Conservation (phyloP, 2,329 filamentous ascomycete genomes). For the Graphilbum sp. region DNA sequence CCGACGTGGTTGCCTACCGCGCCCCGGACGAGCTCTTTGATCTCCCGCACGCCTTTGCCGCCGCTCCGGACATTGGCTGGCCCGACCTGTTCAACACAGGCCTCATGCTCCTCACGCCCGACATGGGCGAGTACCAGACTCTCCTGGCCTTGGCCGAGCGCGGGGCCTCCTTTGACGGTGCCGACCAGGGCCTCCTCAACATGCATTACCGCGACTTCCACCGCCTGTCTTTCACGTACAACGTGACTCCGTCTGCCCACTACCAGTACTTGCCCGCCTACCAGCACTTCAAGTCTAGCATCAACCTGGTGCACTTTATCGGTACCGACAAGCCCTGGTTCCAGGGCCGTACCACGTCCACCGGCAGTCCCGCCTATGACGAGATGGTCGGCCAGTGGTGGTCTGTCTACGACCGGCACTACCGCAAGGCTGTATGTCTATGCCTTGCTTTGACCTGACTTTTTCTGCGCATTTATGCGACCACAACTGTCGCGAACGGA, state of each 20-base stretch:
- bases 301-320: slow-evolving; percentile 90
- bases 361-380: slow-evolving; percentile 50
- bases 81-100: slow-evolving; percentile 98
- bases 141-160: slow-evolving; percentile 68
- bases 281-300: slow-evolving; percentile 76
- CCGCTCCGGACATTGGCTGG: slow-evolving; percentile 93
- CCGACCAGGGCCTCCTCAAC: slow-evolving; percentile 89
- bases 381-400: slow-evolving; percentile 84
- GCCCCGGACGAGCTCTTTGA: slow-evolving; percentile 88
- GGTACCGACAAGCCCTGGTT: slow-evolving; percentile 83
- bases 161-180: slow-evolving; percentile 90
- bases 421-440: slow-evolving; percentile 35
- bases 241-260: slow-evolving; percentile 88
- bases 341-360: slow-evolving; percentile 37
- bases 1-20: slow-evolving; percentile 79
- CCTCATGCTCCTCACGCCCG: slow-evolving; percentile 79
- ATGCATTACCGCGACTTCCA: slow-evolving; percentile 85
- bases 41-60: slow-evolving; percentile 39
- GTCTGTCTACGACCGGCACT: slow-evolving; percentile 84
- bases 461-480: not conserved
- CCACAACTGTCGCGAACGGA: not conserved
- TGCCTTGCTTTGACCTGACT: not conserved
- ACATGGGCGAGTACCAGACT: slow-evolving; percentile 75
- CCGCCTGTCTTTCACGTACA: slow-evolving; percentile 86
- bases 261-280: slow-evolving; percentile 97